Evolutionary conservation across 1,139 yeast genomes (phyloP).

Genomic region (Nakaseomyces bracarensis): DNA sequence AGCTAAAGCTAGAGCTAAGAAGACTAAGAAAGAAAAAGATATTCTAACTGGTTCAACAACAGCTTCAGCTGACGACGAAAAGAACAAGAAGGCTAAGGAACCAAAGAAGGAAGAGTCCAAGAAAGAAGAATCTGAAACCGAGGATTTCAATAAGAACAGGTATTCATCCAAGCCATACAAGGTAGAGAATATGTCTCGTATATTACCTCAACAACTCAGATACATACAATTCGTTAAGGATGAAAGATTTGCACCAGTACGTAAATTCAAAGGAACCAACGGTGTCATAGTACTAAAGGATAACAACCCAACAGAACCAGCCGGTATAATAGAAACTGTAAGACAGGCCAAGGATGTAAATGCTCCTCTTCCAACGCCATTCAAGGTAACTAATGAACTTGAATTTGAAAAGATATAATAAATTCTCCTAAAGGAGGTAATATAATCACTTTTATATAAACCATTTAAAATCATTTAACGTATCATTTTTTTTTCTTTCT

Average conservation of each 20-base stretch:
- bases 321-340: slow-evolving; percentile 69
- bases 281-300: slow-evolving; percentile 80
- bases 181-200: slow-evolving; percentile 75
- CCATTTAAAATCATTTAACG: no score
- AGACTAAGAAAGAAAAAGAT: slow-evolving; percentile 50
- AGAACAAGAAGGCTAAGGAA: slow-evolving; percentile 34
- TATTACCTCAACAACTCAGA: slow-evolving; percentile 82
- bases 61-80: slow-evolving; percentile 23
- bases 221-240: slow-evolving; percentile 71
- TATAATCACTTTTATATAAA: no score
- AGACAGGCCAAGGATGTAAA: slow-evolving; percentile 74
- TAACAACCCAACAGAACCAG: slow-evolving; percentile 55
- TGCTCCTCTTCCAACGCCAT: slow-evolving; percentile 90
- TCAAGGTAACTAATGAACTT: slow-evolving; percentile 34
- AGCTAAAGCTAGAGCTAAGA: slow-evolving; percentile 87
- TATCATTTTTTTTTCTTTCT: no score
- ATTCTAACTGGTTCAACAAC: no score
- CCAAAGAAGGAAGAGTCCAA: slow-evolving; percentile 27
- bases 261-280: slow-evolving; percentile 66
- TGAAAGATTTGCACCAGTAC: slow-evolving; percentile 74
- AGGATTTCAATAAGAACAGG: slow-evolving; percentile 31
- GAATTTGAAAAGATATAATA: slow-evolving; percentile 21
- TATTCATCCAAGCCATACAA: slow-evolving; percentile 56
- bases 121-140: slow-evolving; percentile 27
- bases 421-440: no score